Evolutionary conservation across 2,329 filamentous ascomycete genomes (phyloP).

Genomic region (Diplodia scrobiculata): DNA sequence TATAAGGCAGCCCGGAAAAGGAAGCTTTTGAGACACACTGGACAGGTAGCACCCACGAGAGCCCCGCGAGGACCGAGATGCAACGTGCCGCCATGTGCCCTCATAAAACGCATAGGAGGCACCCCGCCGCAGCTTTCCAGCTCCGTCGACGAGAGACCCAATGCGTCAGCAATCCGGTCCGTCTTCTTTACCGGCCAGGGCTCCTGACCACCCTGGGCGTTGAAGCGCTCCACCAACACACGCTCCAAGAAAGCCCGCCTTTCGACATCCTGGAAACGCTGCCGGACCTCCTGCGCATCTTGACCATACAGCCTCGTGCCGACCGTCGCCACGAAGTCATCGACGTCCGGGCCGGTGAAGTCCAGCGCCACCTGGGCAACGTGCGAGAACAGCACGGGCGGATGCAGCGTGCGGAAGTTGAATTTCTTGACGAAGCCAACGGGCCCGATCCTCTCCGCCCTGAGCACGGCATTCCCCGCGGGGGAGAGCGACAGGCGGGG

Average conservation of each 20-base stretch:
- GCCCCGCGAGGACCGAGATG: background rate
- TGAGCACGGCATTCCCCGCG: background rate
- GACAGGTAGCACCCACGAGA: background rate
- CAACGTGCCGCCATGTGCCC: background rate
- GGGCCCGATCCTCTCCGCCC: background rate
- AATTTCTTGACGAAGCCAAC: background rate
- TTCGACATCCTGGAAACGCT: background rate
- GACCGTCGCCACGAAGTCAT: background rate
- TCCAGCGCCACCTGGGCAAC: background rate
- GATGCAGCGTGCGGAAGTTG: background rate
- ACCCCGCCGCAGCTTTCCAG: background rate
- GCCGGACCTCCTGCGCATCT: background rate
- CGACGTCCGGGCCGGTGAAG: constrained; percentile 5
- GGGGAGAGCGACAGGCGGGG: background rate
- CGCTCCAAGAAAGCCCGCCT: background rate
- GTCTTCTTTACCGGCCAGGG: background rate
- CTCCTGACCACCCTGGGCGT: constrained; percentile 31
- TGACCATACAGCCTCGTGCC: constrained; percentile 12
- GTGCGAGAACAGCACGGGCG: background rate
- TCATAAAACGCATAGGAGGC: background rate
- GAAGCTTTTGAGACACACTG: background rate
- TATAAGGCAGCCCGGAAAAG: background rate
- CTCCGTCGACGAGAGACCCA: background rate
- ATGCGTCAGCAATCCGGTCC: background rate
- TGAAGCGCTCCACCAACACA: constrained; percentile 23